These are phyloP conservation scores for Aureobasidium zeae DNA, from an alignment of 2,329 filamentous ascomycete genomes.

Conservation along the genomic window DNA sequence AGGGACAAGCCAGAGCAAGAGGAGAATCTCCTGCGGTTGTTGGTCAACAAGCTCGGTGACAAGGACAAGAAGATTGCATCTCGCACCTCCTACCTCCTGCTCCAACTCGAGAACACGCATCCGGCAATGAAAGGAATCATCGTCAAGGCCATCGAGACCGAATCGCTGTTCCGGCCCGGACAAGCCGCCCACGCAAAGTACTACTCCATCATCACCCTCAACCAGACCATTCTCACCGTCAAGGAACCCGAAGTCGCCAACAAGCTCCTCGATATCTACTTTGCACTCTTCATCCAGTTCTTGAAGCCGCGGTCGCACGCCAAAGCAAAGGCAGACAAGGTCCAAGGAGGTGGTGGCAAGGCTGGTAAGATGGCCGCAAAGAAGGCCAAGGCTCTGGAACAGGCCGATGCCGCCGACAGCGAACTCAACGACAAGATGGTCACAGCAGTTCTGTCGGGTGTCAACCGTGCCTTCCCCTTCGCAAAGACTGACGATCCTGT, in stretches of 20 bases:
- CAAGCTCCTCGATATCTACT: conserved; percentile 81
- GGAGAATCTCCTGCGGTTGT: conserved; percentile 76
- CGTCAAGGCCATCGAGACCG: conserved; percentile 73
- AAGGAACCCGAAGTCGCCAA: conserved; percentile 76
- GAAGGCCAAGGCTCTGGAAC: conserved; percentile 34
- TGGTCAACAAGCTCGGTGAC: conserved; percentile 96
- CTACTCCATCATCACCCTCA: conserved; percentile 91
- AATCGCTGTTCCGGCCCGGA: conserved; percentile 76
- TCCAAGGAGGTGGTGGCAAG: conserved; percentile 46
- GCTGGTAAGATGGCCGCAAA: conserved; percentile 45
- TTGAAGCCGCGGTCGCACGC: conserved; percentile 53
- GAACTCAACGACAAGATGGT: conserved; percentile 85
- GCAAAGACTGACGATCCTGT: conserved; percentile 69
- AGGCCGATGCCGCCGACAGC: conserved; percentile 33
- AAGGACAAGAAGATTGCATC: conserved; percentile 93
- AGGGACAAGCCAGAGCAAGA: conserved; percentile 97
- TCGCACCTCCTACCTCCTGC: conserved; percentile 80
- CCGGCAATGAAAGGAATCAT: conserved; percentile 90
- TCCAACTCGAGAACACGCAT: conserved; percentile 81
- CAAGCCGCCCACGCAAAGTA: conserved; percentile 87
- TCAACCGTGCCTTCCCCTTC: conserved; percentile 94
- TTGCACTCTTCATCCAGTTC: conserved; percentile 73
- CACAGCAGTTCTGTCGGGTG: conserved; percentile 81
- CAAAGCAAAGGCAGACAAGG: conserved; percentile 28
- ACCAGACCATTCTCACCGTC: conserved; percentile 84